phyloP scores from a whole-genome alignment of 179 eudicot species.

The Spergularia azorica region DNA sequence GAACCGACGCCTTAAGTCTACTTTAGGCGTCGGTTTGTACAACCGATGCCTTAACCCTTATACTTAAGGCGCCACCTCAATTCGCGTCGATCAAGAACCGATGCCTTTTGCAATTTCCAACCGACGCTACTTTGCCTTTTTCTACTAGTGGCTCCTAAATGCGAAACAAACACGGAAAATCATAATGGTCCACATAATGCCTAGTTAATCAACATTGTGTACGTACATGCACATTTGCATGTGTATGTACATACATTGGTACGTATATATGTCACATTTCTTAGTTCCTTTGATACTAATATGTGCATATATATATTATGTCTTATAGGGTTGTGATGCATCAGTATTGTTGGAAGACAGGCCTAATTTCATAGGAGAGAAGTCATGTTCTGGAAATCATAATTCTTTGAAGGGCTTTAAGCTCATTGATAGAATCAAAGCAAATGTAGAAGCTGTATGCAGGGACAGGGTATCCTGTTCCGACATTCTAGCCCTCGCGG shows the following conservation, averaged over 20 bases:
- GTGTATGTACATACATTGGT: neutral
- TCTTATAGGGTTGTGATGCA: conserved; percentile 53
- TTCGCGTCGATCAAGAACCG: too few relatives aligned
- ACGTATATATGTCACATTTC: neutral
- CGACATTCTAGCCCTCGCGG: conserved; percentile 61
- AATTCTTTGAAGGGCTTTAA: conserved; percentile 50
- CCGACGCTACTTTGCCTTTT: too few relatives aligned
- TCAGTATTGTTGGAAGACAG: conserved; percentile 56
- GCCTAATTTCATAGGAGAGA: conserved; percentile 49
- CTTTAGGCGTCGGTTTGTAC: too few relatives aligned
- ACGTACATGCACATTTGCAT: too few relatives aligned
- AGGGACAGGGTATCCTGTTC: conserved; percentile 57
- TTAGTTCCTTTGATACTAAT: neutral
- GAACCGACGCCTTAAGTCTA: too few relatives aligned
- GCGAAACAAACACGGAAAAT: too few relatives aligned
- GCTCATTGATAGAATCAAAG: conserved; percentile 50
- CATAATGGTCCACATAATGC: too few relatives aligned
- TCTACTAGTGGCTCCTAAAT: too few relatives aligned
- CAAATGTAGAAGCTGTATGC: conserved; percentile 52
- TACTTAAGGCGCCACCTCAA: too few relatives aligned
- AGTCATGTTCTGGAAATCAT: conserved; percentile 47
- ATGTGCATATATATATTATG: neutral
- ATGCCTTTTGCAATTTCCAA: too few relatives aligned
- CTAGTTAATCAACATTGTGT: too few relatives aligned
- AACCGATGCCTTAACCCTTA: too few relatives aligned